Evolutionary conservation across 2,329 filamentous ascomycete genomes (phyloP).

Genomic region (Diaporthe citrichinensis): DNA sequence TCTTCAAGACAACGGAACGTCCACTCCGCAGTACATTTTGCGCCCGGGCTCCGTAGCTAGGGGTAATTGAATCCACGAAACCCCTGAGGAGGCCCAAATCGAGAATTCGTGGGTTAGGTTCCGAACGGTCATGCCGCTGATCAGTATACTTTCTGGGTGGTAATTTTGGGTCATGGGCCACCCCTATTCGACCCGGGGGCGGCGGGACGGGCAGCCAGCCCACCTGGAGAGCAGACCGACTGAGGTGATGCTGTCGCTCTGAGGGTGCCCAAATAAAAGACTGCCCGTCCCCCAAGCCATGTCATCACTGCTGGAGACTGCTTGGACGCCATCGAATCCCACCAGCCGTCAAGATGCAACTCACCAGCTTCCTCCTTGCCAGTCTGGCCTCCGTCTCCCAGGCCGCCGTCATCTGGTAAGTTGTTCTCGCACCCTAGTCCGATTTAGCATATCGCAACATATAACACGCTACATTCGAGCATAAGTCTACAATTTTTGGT

Average conservation of each 20-base stretch:
- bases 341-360: slow-evolving; percentile 17
- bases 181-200: slow-evolving; percentile 16
- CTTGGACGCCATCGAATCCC: neutral
- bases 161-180: slow-evolving; percentile 19
- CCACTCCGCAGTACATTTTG: slow-evolving; percentile 8
- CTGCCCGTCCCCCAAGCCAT: neutral
- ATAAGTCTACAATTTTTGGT: neutral
- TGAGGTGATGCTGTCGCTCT: neutral
- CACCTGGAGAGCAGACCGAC: neutral
- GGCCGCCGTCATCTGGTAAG: slow-evolving; percentile 38
- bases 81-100: neutral
- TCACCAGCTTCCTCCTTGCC: slow-evolving; percentile 29
- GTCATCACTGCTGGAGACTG: neutral
- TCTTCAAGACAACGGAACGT: slow-evolving; percentile 26
- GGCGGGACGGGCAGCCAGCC: slow-evolving; percentile 19
- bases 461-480: too few relatives aligned
- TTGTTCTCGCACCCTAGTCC: neutral
- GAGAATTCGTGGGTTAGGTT: neutral
- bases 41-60: neutral
- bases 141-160: slow-evolving; percentile 1
- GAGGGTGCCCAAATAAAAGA: slow-evolving; percentile 7
- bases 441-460: neutral
- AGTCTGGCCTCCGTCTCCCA: slow-evolving; percentile 33
- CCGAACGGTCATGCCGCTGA: neutral
- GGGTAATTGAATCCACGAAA: neutral